Percentiles rank a stretch among this genome's conserved stretches.
Evolutionary conservation across 2,329 filamentous ascomycete genomes (phyloP).

Genomic region (Diaporthe capsici): DNA sequence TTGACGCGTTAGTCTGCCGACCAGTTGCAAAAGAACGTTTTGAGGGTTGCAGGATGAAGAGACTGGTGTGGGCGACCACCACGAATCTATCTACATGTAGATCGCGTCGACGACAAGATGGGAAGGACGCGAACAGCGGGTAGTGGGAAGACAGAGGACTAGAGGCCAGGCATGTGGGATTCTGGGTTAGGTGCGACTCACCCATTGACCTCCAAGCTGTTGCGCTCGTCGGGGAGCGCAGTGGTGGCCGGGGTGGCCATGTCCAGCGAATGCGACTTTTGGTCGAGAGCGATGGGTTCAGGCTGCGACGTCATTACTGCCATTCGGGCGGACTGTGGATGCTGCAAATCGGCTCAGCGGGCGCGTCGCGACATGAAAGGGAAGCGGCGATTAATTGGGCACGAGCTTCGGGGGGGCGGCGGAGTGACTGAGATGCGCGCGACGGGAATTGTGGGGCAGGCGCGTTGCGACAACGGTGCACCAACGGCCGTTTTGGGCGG

Average conservation of each 20-base stretch:
- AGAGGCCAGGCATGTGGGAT: neutral
- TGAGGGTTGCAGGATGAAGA: neutral
- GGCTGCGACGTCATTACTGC: conserved; percentile 68
- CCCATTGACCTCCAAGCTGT: conserved; percentile 64
- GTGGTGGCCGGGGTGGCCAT: conserved; percentile 61
- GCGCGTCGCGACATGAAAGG: conserved; percentile 54
- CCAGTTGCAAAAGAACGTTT: neutral
- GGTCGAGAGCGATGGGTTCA: conserved; percentile 58
- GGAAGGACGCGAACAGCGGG: neutral
- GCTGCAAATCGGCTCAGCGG: conserved; percentile 43
- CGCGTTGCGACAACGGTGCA: conserved; percentile 28
- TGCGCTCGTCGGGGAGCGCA: conserved; percentile 53
- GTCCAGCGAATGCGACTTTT: conserved; percentile 64
- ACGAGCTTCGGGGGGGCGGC: neutral
- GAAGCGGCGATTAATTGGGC: conserved; percentile 24
- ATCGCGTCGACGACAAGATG: neutral
- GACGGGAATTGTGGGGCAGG: conserved; percentile 36
- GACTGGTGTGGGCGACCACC: neutral
- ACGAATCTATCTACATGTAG: neutral
- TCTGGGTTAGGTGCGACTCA: conserved; percentile 58
- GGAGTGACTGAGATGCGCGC: conserved; percentile 19
- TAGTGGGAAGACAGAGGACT: neutral
- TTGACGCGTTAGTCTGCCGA: conserved; percentile 34
- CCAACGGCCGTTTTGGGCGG: conserved; percentile 1
- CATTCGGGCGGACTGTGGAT: conserved; percentile 56